Base-by-base conservation (phyloP, 176 grass and related monocot genomes). In the Musa acuminata region DNA sequence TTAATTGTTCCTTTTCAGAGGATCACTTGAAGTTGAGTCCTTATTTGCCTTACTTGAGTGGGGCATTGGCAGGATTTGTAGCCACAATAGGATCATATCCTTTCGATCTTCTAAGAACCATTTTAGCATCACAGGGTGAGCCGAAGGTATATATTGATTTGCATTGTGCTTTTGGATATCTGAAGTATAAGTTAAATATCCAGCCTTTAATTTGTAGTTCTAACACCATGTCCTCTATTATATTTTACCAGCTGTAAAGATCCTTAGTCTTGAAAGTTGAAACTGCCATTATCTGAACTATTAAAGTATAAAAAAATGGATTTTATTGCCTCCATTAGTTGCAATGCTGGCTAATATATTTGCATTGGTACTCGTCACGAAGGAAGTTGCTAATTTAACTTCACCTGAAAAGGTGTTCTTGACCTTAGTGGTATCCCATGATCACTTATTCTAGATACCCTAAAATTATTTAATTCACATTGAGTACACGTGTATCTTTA, bases 71-170 rank as follows among this genome's bases (percentile, higher is more conserved):
- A 51, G 95, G 95, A 84, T 94, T 86, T 85, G 80, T 80, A 73
- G 95, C 95, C 65, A 94, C 95, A 51, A 7, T 94, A 77, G 95
- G 95, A 35, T 99, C 95, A 58, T 99, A 99, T 75, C 95, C 95
- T 76, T 99, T 99, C 82, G 95, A 99, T 76, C 95, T 99, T 84
- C 78, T 94, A 50, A 85, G 95, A 75, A 99, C 95, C 49, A 88
- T 99, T 91, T 92, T 99, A 87, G 95, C 95, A 78, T 99, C 90
- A 49, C 95, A 99, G 85, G 95, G 95, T 82, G 95, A 99, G 83
- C 95, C 95, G 14, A 99, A 94, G 88, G 95, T 99, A 89, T 72
- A 17, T n/a, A 26, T 4, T 82, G 14, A 78, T 80, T 20, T 62
- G 77, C 11, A n/a, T 78, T 49, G 35, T 70, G 29, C 11, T 67